Base-by-base conservation (phyloP, 768 basidiomycete species). In the Cubamyces lactineus region DNA sequence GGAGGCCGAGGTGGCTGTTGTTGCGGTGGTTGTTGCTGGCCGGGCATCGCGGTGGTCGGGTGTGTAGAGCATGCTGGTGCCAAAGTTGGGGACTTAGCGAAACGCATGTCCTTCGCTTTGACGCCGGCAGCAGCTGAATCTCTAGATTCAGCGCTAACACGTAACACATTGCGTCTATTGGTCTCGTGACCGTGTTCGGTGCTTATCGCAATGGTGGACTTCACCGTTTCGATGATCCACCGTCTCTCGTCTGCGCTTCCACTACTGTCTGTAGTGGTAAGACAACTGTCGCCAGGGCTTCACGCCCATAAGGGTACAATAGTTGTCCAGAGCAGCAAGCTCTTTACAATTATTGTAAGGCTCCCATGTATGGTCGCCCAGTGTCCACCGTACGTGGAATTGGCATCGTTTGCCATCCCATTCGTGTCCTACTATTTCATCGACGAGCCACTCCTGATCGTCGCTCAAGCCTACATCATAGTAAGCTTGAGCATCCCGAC, bases 391-490 rank as follows among this genome's bases (percentile, higher is more conserved):
- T 1, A 67, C 59, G 1, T 54, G 46, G 39, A 67, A 64, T 16
- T 41, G 5, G 13, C 54, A 17, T 0, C 11, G 13, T 9, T n/a
- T n/a, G 6, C 56, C 63, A 6, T 19, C 40, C 59, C 66, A 61
- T 15, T 41, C 24, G 57, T 73, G 68, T 12, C 24, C 56, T 0
- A 71, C 38, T 0, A 80, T 72, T 1, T 74, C 67, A 8, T 79
- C 74, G 28, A 28, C 28, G 28, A 28, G 28, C 28, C 28, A 28
- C 4, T 71, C 72, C 57, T 81, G 75, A 0, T 70, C 68, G 1
- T 77, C 73, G 1, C 72, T 67, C 0, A 57, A 53, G 0, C 78
- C 73, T 54, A 78, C 76, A 60, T 80, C 77, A 42, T 78, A 80
- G 5, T 71, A 71, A 3, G 23, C 28, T 7, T 66, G 63, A 0